These are phyloP conservation scores for Verbascum thapsus DNA, from an alignment of 257 asterid species.

Conservation along the genomic window DNA sequence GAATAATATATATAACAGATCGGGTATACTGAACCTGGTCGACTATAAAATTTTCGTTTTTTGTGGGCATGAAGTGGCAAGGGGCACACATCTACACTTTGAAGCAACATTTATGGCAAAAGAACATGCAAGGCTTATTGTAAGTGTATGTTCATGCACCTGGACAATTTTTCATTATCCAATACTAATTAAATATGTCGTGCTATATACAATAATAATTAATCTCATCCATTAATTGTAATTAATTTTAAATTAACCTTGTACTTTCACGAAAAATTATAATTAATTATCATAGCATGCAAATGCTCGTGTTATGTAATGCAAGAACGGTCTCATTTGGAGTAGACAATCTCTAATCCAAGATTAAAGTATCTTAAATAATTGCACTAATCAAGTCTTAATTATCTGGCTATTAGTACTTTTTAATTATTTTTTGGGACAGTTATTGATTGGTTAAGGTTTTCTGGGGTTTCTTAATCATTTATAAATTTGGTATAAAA, in stretches of 20 bases:
- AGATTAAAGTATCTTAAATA: neutral
- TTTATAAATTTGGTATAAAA: too few relatives aligned
- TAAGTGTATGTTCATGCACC: slow-evolving; percentile 55
- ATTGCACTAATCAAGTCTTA: neutral
- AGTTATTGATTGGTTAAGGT: slow-evolving; percentile 29
- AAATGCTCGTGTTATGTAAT: slow-evolving; percentile 36
- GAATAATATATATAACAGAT: too few relatives aligned
- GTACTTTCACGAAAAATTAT: slow-evolving; percentile 27
- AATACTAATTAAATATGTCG: neutral
- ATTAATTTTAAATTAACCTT: slow-evolving; percentile 9
- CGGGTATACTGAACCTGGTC: too few relatives aligned
- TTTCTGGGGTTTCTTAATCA: slow-evolving; percentile 21
- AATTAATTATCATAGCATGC: slow-evolving; percentile 33
- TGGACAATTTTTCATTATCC: slow-evolving; percentile 23
- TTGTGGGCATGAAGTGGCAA: slow-evolving; percentile 31
- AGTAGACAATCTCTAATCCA: slow-evolving; percentile 30
- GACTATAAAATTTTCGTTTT: slow-evolving; percentile 26
- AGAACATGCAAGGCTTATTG: slow-evolving; percentile 58
- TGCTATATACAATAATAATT: neutral
- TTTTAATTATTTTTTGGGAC: slow-evolving; percentile 29
- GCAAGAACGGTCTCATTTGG: slow-evolving; percentile 30
- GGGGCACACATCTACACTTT: slow-evolving; percentile 46
- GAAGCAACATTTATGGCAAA: slow-evolving; percentile 54
- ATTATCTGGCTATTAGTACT: neutral
- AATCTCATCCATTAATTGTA: slow-evolving; percentile 23